Evolutionary conservation across 805 yeast genomes (phyloP).

Genomic region (Myxozyma kluyveri): DNA sequence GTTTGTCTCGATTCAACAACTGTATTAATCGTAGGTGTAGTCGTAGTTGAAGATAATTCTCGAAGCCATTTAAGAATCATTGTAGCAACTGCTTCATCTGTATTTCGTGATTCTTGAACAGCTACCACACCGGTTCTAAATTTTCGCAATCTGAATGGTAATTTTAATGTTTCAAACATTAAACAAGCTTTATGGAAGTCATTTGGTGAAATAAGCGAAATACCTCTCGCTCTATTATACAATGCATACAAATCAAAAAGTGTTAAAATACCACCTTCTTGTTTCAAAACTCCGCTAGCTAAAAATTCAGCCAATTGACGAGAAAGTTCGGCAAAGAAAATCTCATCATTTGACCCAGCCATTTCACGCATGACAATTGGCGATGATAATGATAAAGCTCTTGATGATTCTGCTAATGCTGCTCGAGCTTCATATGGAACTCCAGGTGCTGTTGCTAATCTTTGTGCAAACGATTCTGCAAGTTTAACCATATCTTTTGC

Average conservation of each 20-base stretch:
- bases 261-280: slow-evolving; percentile 59
- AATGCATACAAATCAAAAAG: slow-evolving; percentile 60
- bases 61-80: slow-evolving; percentile 15
- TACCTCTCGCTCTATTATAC: slow-evolving; percentile 63
- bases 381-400: slow-evolving; percentile 38
- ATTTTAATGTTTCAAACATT: slow-evolving; percentile 52
- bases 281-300: slow-evolving; percentile 45
- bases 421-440: slow-evolving; percentile 40
- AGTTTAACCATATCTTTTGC: slow-evolving; percentile 66
- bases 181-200: slow-evolving; percentile 65
- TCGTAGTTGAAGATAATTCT: neutral
- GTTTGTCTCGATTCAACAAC: no score
- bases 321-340: slow-evolving; percentile 57
- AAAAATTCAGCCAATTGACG: slow-evolving; percentile 77
- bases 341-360: slow-evolving; percentile 37
- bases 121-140: slow-evolving; percentile 44
- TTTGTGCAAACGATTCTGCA: slow-evolving; percentile 42
- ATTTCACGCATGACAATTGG: slow-evolving; percentile 39
- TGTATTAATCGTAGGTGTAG: no score
- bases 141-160: slow-evolving; percentile 53
- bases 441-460: slow-evolving; percentile 35
- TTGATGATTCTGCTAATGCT: slow-evolving; percentile 38
- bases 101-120: slow-evolving; percentile 42
- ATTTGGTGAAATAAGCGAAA: slow-evolving; percentile 64
- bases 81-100: slow-evolving; percentile 38